Evolutionary conservation across 139 green algal species (phyloP), one percentile per base, ranked within the genome.

Genomic region (Chlamydomonas urium): DNA sequence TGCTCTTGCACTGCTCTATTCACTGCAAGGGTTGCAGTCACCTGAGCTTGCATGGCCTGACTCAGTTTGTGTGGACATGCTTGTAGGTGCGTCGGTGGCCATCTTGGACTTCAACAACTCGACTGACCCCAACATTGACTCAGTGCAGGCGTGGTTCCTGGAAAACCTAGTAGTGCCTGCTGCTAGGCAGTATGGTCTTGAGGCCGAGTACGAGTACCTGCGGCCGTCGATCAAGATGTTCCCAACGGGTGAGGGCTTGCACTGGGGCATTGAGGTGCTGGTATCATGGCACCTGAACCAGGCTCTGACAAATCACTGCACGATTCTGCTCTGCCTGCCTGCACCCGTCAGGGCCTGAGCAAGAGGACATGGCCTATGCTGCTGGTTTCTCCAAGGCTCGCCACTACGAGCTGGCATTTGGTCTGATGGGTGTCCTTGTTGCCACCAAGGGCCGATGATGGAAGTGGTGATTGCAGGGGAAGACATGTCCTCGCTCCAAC

Each of bases 71-170:
- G n/a, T n/a, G n/a, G n/a, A n/a, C n/a, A n/a, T n/a, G n/a, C n/a
- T n/a, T 58, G 1, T 59, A 87, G 85, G 92, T 36, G 79, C 69
- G 8, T 80, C 59, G 1, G 90, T 77, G 0, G 90, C 92, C 23
- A 85, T 99, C 32, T 82, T 99, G 38, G 95, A 99, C 84, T 99
- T 99, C 82, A 99, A 99, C 83, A 95, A 98, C 84, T 78, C 75
- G 29, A 69, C 58, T 29, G 79, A 93, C 65, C 66, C 83, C 1
- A 4, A 87, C 2, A 71, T 88, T 4, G 90, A 93, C 47, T 50
- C 70, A 1, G 73, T 90, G 42, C 90, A 45, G 38, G 38, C 38
- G 2, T 62, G 65, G 65, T 48, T 48, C 38, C 42, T 61, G 5
- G n/a, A 60, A 29, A 81, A 75, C 32, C 62, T 98, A 38, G 94